Percentiles rank a stretch among this genome's conserved stretches.
These are phyloP conservation scores for Filosporella fistucella DNA, from an alignment of 495 filamentous ascomycete species.

Conservation along the genomic window DNA sequence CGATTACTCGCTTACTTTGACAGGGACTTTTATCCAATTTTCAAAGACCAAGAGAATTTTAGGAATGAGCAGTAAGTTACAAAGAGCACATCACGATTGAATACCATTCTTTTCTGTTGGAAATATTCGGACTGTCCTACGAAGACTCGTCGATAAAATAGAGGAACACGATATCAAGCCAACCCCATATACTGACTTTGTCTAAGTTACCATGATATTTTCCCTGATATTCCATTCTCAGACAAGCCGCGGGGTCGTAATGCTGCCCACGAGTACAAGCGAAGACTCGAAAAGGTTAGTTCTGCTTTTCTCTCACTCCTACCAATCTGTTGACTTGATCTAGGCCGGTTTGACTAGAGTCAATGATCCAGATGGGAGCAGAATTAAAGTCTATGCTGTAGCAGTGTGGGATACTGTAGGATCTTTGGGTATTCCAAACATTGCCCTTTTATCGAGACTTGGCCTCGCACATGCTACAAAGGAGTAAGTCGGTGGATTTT, in stretches of 20 bases:
- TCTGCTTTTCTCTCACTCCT: not conserved
- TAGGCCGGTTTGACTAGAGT: conserved; percentile 17
- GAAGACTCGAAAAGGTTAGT: conserved; percentile 20
- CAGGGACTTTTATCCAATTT: conserved; percentile 60
- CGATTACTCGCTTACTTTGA: too few relatives aligned
- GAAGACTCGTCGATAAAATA: too few relatives aligned
- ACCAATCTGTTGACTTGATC: not conserved
- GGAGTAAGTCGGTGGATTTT: too few relatives aligned
- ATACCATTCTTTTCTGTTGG: too few relatives aligned
- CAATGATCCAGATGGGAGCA: conserved; percentile 19
- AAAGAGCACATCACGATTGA: too few relatives aligned
- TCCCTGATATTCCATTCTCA: conserved; percentile 18
- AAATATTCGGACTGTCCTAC: too few relatives aligned
- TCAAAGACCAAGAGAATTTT: conserved; percentile 57
- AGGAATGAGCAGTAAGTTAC: conserved; percentile 5
- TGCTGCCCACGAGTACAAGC: conserved; percentile 15
- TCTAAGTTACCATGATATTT: conserved; percentile 22
- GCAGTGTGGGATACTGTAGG: conserved; percentile 61
- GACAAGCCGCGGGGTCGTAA: conserved; percentile 15
- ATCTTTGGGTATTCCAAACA: conserved; percentile 20
- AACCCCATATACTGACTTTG: too few relatives aligned
- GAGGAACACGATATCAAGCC: too few relatives aligned
- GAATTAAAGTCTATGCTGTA: conserved; percentile 40
- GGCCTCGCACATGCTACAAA: conserved; percentile 22
- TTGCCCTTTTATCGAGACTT: conserved; percentile 14